These are phyloP conservation scores for Sclerotinia spermophila DNA, from an alignment of 2,329 filamentous ascomycete species.

Conservation along the genomic window DNA sequence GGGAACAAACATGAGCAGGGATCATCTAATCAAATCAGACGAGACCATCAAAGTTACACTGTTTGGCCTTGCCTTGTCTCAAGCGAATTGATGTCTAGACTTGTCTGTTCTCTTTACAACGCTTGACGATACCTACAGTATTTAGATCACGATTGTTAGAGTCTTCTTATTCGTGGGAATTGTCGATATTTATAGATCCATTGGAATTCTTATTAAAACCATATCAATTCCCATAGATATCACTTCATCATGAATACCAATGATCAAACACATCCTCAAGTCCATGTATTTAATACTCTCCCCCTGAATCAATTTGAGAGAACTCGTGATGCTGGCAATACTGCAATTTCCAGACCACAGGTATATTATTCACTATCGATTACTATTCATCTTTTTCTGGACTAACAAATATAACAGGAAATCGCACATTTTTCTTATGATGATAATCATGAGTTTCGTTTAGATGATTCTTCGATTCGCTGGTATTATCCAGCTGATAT, in stretches of 20 bases:
- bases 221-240: background rate
- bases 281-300: constrained; percentile 4
- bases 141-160: background rate
- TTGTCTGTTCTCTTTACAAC: background rate
- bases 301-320: constrained; percentile 6
- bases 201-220: background rate
- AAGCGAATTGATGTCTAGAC: constrained; percentile 4
- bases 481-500: constrained; percentile 82
- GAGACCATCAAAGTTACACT: background rate
- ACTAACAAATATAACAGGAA: constrained; percentile 53
- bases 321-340: background rate
- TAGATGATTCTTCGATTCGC: constrained; percentile 73
- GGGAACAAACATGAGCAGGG: background rate
- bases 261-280: background rate
- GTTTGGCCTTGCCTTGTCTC: background rate
- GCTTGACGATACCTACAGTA: background rate
- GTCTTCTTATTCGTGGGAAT: background rate
- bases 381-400: background rate
- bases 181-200: background rate
- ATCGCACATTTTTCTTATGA: constrained; percentile 94
- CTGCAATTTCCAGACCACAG: constrained; percentile 8
- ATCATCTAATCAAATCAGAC: background rate
- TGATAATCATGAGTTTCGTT: constrained; percentile 69
- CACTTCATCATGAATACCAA: background rate
- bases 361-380: constrained; percentile 14